Conservation (phyloP, 257 asterid genomes). For the Capsicum rhomboideum region DNA sequence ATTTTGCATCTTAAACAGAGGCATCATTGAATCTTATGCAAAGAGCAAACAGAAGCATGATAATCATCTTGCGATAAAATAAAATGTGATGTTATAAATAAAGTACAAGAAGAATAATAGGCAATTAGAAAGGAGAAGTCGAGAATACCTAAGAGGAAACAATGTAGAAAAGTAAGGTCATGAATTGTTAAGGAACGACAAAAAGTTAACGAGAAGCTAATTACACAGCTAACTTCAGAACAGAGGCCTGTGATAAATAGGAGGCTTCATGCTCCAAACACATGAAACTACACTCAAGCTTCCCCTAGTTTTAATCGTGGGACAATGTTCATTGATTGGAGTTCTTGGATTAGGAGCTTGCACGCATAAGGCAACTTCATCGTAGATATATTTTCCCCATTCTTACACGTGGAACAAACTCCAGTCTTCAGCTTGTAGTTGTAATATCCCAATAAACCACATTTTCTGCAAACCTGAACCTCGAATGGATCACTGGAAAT, state of each 20-base stretch:
- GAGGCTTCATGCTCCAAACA: too few species aligned
- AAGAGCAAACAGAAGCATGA: too few species aligned
- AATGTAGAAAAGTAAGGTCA: background rate
- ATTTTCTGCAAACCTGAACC: constrained; percentile 89
- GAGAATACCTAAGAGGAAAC: too few species aligned
- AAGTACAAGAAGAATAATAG: background rate
- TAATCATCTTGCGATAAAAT: background rate
- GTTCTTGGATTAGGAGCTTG: constrained; percentile 85
- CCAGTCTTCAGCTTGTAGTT: constrained; percentile 55
- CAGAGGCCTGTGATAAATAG: too few species aligned
- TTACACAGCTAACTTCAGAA: background rate
- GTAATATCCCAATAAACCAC: constrained; percentile 90
- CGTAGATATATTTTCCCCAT: constrained; percentile 76
- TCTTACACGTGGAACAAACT: constrained; percentile 77
- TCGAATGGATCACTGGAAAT: constrained; percentile 95
- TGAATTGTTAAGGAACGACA: background rate
- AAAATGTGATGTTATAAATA: background rate
- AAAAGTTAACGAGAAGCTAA: background rate
- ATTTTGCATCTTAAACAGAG: background rate
- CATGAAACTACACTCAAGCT: constrained; percentile 13
- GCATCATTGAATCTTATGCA: background rate
- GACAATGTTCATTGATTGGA: constrained; percentile 39
- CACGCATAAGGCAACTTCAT: constrained; percentile 97
- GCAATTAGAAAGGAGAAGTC: background rate
- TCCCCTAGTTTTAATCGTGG: constrained; percentile 30